Conservation (phyloP, 1,284 basidiomycete genomes). For the Leccinum insolens region DNA sequence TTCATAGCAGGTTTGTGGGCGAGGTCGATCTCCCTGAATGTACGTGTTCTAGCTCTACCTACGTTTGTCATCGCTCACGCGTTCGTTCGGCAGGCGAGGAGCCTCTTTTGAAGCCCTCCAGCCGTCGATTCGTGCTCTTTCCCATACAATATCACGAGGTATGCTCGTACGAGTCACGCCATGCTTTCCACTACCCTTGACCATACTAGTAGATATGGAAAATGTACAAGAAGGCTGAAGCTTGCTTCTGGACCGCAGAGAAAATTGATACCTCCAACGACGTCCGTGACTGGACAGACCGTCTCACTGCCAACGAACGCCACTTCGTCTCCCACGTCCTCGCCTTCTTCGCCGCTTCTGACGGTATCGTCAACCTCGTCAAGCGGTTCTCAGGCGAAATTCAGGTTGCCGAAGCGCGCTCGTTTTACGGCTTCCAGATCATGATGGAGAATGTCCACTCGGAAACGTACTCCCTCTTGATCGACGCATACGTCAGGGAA, state of each 20-base stretch:
- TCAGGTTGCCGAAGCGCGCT: conserved; percentile 93
- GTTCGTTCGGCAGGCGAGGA: conserved; percentile 58
- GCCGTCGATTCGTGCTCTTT: conserved; percentile 88
- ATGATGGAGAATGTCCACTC: conserved; percentile 99
- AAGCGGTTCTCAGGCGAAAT: conserved; percentile 96
- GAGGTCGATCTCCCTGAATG: conserved; percentile 67
- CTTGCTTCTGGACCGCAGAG: conserved; percentile 97
- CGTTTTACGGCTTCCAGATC: conserved; percentile 99
- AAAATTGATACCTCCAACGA: conserved; percentile 98
- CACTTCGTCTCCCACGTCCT: conserved; percentile 97
- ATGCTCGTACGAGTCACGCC: conserved; percentile 20
- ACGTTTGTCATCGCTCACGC: neutral
- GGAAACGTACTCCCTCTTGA: conserved; percentile 97
- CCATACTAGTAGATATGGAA: conserved; percentile 77
- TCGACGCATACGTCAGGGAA: conserved; percentile 97
- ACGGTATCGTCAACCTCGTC: conserved; percentile 96
- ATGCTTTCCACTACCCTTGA: conserved; percentile 2
- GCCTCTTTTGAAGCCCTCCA: conserved; percentile 79
- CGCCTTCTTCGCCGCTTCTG: conserved; percentile 96
- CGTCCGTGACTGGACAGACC: conserved; percentile 90
- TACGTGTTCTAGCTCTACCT: conserved; percentile 35
- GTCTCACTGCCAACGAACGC: conserved; percentile 90
- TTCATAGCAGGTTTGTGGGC: conserved; percentile 52
- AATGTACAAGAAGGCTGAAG: conserved; percentile 93
- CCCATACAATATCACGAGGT: conserved; percentile 94